Evolutionary conservation across 352 stramenopile species (phyloP), one percentile per base, ranked within the genome.

Genomic region (Pythium scleroteichum): DNA sequence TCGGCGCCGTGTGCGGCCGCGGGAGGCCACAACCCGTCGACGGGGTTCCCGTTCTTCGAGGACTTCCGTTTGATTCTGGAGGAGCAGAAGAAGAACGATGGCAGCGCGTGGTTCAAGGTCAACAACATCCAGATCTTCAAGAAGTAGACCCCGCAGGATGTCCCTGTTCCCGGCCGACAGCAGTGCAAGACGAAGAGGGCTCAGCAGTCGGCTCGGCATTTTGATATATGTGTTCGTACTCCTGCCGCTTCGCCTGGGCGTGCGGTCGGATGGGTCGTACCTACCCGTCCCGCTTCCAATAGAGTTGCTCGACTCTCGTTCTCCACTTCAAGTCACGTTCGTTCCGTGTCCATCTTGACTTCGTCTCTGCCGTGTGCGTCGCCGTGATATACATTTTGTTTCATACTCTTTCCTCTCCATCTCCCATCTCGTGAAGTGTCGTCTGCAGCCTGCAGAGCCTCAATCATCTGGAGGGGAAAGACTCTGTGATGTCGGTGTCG

Each of bases 11-110:
- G 82, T 51, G 82, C 77, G 4, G 50, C 53, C 1, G 61, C 42
- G 14, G 78, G 76, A 24, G 82, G 82, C n/a, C 77, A 89, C 62
- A 71, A 92, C 55, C 63, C 80, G 12, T 54, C 53, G n/a, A 79
- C 78, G 40, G 82, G 80, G 27, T 92, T 89, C 68, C 83, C 83
- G 4, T 90, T 88, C 71, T 92, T 90, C 53, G 79, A 89, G 55
- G 79, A 76, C 49, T 90, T 92, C 69, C 73, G 75, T 26, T 61
- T 92, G 58, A 75, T 90, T 47, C 53, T 90, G 14, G 80, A 92
- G 53, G 83, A 90, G 70, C 80, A 92, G 71, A 90, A 86, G 64
- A 87, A 87, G 71, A 53, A 59, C 44, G 80, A 90, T 66, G 63
- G 64, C n/a, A 82, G 72, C 42, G 80, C 78, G 24, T 87, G 65